Evolutionary conservation across 352 stramenopile species (phyloP).

Genomic region (Globisporangium sylvaticum): DNA sequence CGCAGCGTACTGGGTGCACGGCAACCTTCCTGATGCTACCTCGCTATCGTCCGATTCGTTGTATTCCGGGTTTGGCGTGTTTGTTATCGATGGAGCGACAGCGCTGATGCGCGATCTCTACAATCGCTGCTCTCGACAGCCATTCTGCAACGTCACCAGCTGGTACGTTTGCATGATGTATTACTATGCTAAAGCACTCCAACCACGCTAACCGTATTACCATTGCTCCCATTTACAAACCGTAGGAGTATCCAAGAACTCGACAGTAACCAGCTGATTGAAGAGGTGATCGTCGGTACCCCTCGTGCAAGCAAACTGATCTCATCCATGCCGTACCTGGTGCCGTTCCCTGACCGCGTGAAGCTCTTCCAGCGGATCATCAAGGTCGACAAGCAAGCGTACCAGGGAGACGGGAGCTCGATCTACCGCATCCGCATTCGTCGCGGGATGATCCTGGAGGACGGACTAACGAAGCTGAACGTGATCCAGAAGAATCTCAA

Average conservation of each 20-base stretch:
- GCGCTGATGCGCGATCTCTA: slow-evolving; percentile 60
- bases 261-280: slow-evolving; percentile 51
- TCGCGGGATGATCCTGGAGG: slow-evolving; percentile 71
- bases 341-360: slow-evolving; percentile 68
- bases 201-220: background rate
- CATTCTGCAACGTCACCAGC: slow-evolving; percentile 70
- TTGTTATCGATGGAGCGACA: slow-evolving; percentile 53
- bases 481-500: slow-evolving; percentile 84
- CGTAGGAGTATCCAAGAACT: slow-evolving; percentile 56
- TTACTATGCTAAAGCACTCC: background rate
- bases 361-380: slow-evolving; percentile 65
- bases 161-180: slow-evolving; percentile 40
- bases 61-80: slow-evolving; percentile 41
- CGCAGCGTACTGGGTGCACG: slow-evolving; percentile 47
- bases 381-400: slow-evolving; percentile 43
- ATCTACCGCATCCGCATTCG: slow-evolving; percentile 66
- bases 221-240: no score
- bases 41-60: slow-evolving; percentile 19
- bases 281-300: slow-evolving; percentile 46
- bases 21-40: slow-evolving; percentile 22
- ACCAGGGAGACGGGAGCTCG: slow-evolving; percentile 41
- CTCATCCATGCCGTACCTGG: slow-evolving; percentile 66
- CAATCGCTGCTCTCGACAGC: slow-evolving; percentile 58
- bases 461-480: slow-evolving; percentile 87
- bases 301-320: slow-evolving; percentile 60